Base-by-base conservation (phyloP, 169 alveolate genomes). In the Plasmodium fragile region DNA sequence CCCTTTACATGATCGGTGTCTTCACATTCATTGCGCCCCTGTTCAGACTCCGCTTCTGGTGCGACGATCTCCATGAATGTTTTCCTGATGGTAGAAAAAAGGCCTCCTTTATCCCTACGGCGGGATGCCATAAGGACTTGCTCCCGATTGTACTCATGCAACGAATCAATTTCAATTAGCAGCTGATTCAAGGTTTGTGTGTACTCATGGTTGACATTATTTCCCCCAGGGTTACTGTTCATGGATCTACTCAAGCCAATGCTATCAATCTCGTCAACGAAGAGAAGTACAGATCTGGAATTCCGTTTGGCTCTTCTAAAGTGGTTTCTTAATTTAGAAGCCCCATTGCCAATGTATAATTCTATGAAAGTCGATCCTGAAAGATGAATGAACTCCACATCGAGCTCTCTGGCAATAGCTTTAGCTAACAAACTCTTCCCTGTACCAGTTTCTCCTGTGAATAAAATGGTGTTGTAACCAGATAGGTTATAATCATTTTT, bases 211-310 rank as follows among this genome's bases (percentile, higher is more conserved):
- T 90, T 84, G 75, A 18, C 55, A 36, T 39, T 65, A 28, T 65
- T 65, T 5, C 49, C 69, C 7, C 32, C 30, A 4, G 3, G 65
- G 53, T 90, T 55, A 49, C 79, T 36, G 39, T 39, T 72, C 30
- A 41, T 22, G 45, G 22, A 69, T 79, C 94, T 22, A 8, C 32
- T 80, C 3, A 90, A 1, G 6, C 94, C 94, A 34, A 90, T 69
- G 43, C 94, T 90, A 80, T 90, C 94, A 7, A 90, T 80, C 82
- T 90, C 94, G 25, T 90, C 94, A 2, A 90, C 45, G 72, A 90
- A 90, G 11, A 90, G 36, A 5, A 90, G 92, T 0, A 90, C 72
- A 0, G 92, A 32, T 43, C 72, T 90, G 32, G 69, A 80, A 25
- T 43, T 80, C 18, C 82, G 81, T 81, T 81, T 80, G 4, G 94